phyloP scores from a whole-genome alignment of 2,329 filamentous ascomycete genomes.

The Calonectria henricotiae region DNA sequence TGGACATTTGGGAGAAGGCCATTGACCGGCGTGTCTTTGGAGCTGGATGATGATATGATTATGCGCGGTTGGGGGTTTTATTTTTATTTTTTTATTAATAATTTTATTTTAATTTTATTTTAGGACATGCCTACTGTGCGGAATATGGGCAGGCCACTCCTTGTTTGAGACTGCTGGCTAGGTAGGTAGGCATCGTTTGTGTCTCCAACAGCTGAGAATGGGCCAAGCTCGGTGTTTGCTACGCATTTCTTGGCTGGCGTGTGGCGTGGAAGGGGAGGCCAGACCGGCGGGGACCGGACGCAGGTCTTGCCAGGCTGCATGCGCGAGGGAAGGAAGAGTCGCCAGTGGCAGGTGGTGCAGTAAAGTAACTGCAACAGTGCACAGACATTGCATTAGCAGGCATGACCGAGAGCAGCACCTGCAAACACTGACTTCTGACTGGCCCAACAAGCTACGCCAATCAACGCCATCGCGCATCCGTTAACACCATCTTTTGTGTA shows the following conservation, averaged over 20 bases:
- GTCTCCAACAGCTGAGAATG: conserved; percentile 30
- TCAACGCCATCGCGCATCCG: conserved; percentile 18
- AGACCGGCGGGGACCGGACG: conserved; percentile 50
- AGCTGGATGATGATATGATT: conserved; percentile 15
- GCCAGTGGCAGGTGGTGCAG: conserved; percentile 36
- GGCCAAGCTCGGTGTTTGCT: conserved; percentile 32
- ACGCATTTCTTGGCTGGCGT: conserved; percentile 31
- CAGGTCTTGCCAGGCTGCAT: conserved; percentile 50
- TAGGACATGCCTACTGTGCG: conserved; percentile 24
- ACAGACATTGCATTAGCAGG: conserved; percentile 1
- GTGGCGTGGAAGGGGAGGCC: conserved; percentile 39
- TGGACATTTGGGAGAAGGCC: conserved; percentile 1
- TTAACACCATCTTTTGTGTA: conserved; percentile 7
- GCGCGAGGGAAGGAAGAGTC: conserved; percentile 36
- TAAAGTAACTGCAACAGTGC: background rate
- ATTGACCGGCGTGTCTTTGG: conserved; percentile 13
- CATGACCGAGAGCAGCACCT: conserved; percentile 7
- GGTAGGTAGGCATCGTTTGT: conserved; percentile 8
- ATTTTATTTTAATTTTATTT: background rate
- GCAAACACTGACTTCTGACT: conserved; percentile 1
- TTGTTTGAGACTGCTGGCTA: conserved; percentile 5
- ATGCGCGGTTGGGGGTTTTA: conserved; percentile 1
- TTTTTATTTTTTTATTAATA: too few relatives aligned
- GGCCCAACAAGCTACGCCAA: conserved; percentile 1
- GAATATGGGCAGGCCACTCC: conserved; percentile 3